A percentile compares a stretch with the other conserved stretches of the same genome.
Evolutionary conservation across 129 eudicot species (phyloP).

Genomic region (Arctium minus): DNA sequence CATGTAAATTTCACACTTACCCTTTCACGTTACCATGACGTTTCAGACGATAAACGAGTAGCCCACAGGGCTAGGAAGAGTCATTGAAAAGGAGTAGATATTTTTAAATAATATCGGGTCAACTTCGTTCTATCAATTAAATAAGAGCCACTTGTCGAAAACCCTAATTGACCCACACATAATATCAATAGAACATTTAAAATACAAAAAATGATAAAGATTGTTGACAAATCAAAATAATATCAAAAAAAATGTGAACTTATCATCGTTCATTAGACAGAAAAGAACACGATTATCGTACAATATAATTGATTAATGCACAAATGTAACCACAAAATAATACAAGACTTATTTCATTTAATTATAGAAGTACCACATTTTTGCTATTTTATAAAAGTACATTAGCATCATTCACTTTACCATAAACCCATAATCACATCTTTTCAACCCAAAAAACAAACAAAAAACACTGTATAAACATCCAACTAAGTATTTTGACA

Average conservation of each 20-base stretch:
- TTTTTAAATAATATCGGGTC: constrained; percentile 13
- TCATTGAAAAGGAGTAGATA: neutral
- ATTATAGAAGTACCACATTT: constrained; percentile 3
- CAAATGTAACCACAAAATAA: neutral
- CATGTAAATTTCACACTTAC: neutral
- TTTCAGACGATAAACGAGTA: neutral
- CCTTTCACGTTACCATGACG: neutral
- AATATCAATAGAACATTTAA: neutral
- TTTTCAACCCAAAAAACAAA: neutral
- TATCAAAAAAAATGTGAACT: neutral
- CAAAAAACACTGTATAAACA: constrained; percentile 4
- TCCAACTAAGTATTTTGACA: constrained; percentile 12
- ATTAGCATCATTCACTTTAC: constrained; percentile 13
- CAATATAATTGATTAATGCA: neutral
- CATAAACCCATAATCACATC: constrained; percentile 15
- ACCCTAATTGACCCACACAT: constrained; percentile 1
- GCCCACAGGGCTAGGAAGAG: constrained; percentile 3
- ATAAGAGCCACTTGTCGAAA: constrained; percentile 2
- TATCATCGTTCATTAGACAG: neutral
- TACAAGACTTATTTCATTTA: constrained; percentile 12
- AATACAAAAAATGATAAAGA: neutral
- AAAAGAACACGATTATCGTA: neutral
- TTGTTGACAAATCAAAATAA: neutral
- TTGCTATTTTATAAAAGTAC: constrained; percentile 3
- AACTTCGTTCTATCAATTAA: constrained; percentile 9